phyloP scores from a whole-genome alignment of 2,329 filamentous ascomycete genomes.

The Diaporthe aspalathi region DNA sequence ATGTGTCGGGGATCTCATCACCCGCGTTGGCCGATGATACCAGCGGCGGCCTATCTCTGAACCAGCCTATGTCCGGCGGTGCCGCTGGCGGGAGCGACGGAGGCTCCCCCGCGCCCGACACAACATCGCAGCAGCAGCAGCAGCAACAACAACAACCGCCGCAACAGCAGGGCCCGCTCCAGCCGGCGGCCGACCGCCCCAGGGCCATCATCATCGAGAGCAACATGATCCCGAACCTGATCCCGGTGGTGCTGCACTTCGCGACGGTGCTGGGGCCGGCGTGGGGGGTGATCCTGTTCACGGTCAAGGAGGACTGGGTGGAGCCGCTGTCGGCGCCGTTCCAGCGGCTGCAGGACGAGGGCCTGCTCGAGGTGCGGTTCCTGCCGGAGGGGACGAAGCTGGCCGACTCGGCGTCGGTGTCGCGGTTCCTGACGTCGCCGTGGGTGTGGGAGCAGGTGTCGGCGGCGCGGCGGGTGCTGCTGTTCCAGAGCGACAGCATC shows the following conservation, averaged over 20 bases:
- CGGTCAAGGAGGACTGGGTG: slow-evolving; percentile 45
- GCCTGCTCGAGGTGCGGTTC: slow-evolving; percentile 50
- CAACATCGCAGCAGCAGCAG: not conserved
- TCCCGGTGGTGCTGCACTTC: slow-evolving; percentile 44
- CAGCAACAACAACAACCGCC: not conserved
- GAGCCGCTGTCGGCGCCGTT: slow-evolving; percentile 47
- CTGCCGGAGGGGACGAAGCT: slow-evolving; percentile 48
- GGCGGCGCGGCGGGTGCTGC: slow-evolving; percentile 45
- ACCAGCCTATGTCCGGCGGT: not conserved
- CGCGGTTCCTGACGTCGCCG: slow-evolving; percentile 46
- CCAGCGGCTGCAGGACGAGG: slow-evolving; percentile 47
- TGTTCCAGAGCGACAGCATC: slow-evolving; percentile 51
- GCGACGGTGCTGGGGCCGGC: slow-evolving; percentile 49
- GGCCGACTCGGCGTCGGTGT: slow-evolving; percentile 47
- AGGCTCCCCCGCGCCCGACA: not conserved
- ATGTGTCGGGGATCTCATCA: not conserved
- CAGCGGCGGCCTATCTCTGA: not conserved
- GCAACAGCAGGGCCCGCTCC: slow-evolving; percentile 3
- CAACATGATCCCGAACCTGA: slow-evolving; percentile 44
- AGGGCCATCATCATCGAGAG: slow-evolving; percentile 38
- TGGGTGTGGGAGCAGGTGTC: slow-evolving; percentile 50
- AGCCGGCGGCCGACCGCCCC: slow-evolving; percentile 26
- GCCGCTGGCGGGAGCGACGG: not conserved
- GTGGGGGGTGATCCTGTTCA: slow-evolving; percentile 57
- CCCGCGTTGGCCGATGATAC: not conserved